Evolutionary conservation across 2,329 filamentous ascomycete species (phyloP).

Genomic region (Xylariaceae sp.): DNA sequence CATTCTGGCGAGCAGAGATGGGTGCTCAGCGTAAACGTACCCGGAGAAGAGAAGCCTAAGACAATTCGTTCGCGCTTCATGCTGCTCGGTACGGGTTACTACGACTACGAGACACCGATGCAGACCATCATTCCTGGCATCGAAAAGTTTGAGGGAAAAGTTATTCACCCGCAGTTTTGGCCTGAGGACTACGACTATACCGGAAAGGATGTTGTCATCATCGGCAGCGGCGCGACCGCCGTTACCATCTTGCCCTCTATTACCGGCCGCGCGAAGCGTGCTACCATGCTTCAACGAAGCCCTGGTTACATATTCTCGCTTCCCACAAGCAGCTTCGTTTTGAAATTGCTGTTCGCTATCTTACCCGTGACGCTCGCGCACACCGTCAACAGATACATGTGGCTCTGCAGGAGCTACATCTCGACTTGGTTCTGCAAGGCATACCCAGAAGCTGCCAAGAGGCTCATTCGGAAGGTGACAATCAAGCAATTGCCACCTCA

Average conservation of each 20-base stretch:
- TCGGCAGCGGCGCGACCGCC: conserved; percentile 76
- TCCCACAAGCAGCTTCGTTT: conserved; percentile 37
- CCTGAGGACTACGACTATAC: conserved; percentile 62
- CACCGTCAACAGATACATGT: conserved; percentile 42
- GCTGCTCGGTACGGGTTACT: conserved; percentile 63
- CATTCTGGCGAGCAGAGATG: conserved; percentile 52
- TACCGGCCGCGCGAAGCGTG: conserved; percentile 56
- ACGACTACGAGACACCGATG: conserved; percentile 64
- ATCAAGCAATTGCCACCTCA: conserved; percentile 48
- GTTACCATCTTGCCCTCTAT: conserved; percentile 71
- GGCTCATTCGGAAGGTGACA: conserved; percentile 43
- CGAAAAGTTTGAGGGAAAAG: conserved; percentile 52
- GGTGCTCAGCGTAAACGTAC: conserved; percentile 43
- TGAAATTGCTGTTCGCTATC: conserved; percentile 19
- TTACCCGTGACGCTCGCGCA: conserved; percentile 12
- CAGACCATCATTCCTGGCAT: conserved; percentile 62
- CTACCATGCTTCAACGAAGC: conserved; percentile 78
- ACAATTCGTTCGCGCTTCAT: conserved; percentile 48
- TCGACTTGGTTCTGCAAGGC: conserved; percentile 47
- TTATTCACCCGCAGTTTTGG: conserved; percentile 71
- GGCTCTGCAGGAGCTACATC: conserved; percentile 42
- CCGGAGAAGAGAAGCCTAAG: conserved; percentile 26
- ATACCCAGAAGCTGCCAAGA: conserved; percentile 49
- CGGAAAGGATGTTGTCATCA: conserved; percentile 65
- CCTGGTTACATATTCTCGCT: conserved; percentile 65